phyloP scores from a whole-genome alignment of 345 rosid genomes.

The Eutrema japonicum region DNA sequence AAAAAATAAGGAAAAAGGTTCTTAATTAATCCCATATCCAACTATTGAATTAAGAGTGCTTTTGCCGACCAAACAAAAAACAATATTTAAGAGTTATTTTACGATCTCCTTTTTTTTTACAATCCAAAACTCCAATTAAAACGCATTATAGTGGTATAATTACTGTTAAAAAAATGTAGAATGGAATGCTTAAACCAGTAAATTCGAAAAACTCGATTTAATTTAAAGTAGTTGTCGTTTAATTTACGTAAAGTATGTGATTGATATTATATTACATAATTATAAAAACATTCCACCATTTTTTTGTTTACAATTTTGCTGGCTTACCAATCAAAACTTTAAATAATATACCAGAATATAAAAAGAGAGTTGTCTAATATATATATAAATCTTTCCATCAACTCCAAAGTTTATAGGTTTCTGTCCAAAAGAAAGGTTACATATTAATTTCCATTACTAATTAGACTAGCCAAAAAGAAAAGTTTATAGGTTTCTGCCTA shows the following conservation, averaged over 20 bases:
- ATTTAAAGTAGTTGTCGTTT: background rate
- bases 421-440: background rate
- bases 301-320: background rate
- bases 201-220: too few species aligned
- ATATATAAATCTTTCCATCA: background rate
- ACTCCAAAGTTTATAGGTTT: conserved; percentile 2
- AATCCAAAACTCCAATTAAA: background rate
- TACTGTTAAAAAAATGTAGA: too few species aligned
- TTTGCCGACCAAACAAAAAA: too few species aligned
- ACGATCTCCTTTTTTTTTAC: background rate
- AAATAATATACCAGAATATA: background rate
- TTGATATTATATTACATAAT: background rate
- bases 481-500: conserved; percentile 26
- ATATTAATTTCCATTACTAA: background rate
- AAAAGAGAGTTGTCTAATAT: background rate
- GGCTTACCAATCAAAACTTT: background rate
- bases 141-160: background rate
- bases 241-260: too few species aligned
- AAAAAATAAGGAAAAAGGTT: background rate
- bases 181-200: too few species aligned
- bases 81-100: background rate
- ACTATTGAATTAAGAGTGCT: background rate
- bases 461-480: conserved; percentile 15
- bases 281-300: background rate
- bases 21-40: background rate